A percentile compares a stretch with the other conserved stretches of the same genome.
Conservation (phyloP, 139 green algal species). For the Edaphochlamys debaryana region DNA sequence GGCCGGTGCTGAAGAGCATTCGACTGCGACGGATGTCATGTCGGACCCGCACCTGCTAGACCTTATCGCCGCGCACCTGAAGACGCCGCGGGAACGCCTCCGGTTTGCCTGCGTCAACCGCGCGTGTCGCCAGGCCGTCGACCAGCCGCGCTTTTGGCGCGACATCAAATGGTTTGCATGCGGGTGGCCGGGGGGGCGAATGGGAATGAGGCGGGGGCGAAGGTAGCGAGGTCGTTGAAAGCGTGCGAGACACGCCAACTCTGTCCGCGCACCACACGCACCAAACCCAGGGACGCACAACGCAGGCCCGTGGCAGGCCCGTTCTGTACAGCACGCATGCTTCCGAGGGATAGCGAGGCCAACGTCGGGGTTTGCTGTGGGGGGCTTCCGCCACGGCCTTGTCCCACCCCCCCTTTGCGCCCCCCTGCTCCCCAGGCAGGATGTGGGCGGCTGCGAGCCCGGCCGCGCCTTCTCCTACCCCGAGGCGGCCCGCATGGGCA, state of each 20-base stretch:
- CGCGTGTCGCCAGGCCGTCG: not conserved
- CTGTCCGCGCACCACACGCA: not conserved
- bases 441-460: too few species aligned
- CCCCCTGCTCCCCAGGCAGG: too few species aligned
- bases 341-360: too few species aligned
- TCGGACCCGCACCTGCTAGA: not conserved
- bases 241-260: not conserved
- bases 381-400: too few species aligned
- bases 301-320: too few species aligned
- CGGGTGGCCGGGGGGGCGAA: not conserved
- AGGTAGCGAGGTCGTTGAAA: not conserved
- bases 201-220: not conserved
- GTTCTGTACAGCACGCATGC: too few species aligned
- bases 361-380: too few species aligned
- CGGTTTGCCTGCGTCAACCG: not conserved
- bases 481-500: not conserved
- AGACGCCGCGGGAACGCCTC: not conserved
- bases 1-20: too few species aligned
- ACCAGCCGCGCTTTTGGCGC: not conserved
- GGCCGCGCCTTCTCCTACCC: too few species aligned
- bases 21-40: not conserved
- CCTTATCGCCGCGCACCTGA: not conserved
- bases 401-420: too few species aligned
- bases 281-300: too few species aligned
- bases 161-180: not conserved